These are phyloP conservation scores for Fabrea salina DNA, from an alignment of 169 alveolate genomes.

Conservation along the genomic window DNA sequence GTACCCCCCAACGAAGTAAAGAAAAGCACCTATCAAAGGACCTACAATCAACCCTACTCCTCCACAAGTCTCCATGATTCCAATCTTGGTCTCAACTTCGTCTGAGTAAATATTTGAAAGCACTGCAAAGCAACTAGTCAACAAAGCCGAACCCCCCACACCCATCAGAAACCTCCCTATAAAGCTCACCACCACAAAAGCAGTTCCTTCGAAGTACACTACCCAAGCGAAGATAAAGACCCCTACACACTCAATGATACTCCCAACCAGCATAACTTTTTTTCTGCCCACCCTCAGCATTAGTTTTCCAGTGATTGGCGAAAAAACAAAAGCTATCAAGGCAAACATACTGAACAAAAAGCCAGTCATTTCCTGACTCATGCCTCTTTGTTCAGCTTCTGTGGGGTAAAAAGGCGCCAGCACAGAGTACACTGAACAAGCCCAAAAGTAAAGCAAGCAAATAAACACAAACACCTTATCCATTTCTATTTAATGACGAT, in stretches of 20 bases:
- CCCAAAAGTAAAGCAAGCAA: constrained; percentile 30
- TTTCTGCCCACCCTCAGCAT: constrained; percentile 19
- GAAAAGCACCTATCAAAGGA: constrained; percentile 17
- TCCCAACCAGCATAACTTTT: constrained; percentile 9
- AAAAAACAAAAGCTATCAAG: neutral
- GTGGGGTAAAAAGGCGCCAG: constrained; percentile 35
- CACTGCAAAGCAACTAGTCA: constrained; percentile 10
- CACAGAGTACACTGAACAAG: constrained; percentile 24
- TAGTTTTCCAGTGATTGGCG: constrained; percentile 10
- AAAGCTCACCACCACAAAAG: constrained; percentile 7
- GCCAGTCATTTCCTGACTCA: constrained; percentile 10
- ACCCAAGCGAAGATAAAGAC: constrained; percentile 13
- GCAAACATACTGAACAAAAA: constrained; percentile 28
- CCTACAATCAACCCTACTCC: constrained; percentile 30
- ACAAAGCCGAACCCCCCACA: constrained; percentile 30
- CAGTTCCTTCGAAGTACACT: neutral
- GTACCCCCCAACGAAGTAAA: constrained; percentile 13
- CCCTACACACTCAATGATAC: constrained; percentile 17
- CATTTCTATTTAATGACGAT: neutral
- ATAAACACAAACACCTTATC: neutral
- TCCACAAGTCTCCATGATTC: constrained; percentile 28
- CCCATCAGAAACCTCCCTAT: constrained; percentile 16
- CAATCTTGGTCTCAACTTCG: constrained; percentile 21
- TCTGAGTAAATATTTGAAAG: constrained; percentile 18
- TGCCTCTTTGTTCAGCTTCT: constrained; percentile 27